Evolutionary conservation across 352 stramenopile species (phyloP).

Genomic region (Globisporangium sylvaticum): DNA sequence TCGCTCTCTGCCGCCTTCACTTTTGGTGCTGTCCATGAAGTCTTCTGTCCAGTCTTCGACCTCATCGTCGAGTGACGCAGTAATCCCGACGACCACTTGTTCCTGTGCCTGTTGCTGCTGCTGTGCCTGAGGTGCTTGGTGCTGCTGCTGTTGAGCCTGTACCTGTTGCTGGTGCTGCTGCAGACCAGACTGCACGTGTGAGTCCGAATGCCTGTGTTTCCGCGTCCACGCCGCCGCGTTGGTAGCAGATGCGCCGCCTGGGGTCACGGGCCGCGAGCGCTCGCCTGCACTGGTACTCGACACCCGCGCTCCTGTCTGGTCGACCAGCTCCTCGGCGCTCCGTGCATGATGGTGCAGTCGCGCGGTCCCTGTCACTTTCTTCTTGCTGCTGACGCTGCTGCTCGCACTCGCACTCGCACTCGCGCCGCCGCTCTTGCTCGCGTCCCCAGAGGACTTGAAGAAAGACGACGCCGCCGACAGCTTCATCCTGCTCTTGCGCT

Average conservation of each 20-base stretch:
- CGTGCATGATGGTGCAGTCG: slow-evolving; percentile 1
- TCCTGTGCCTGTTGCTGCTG: slow-evolving; percentile 20
- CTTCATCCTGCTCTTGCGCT: slow-evolving; percentile 3
- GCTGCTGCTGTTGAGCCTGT: neutral
- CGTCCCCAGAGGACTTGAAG: neutral
- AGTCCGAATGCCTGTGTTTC: slow-evolving; percentile 14
- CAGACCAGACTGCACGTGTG: slow-evolving; percentile 18
- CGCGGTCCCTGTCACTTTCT: neutral
- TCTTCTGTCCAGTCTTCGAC: slow-evolving; percentile 80
- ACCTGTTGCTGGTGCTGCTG: slow-evolving; percentile 17
- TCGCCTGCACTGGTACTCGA: slow-evolving; percentile 8
- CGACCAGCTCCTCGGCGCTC: slow-evolving; percentile 1
- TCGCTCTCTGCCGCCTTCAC: slow-evolving; percentile 2
- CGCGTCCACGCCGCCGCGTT: slow-evolving; percentile 6
- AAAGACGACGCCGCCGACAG: slow-evolving; percentile 1
- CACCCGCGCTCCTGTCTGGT: slow-evolving; percentile 5
- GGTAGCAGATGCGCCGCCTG: neutral
- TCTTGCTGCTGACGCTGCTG: slow-evolving; percentile 3
- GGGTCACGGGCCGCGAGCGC: slow-evolving; percentile 4
- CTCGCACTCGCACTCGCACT: neutral
- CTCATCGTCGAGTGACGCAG: slow-evolving; percentile 57
- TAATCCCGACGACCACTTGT: slow-evolving; percentile 72
- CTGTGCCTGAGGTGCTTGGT: neutral
- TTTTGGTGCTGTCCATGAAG: slow-evolving; percentile 27
- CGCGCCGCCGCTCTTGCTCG: slow-evolving; percentile 1